Base-by-base conservation (phyloP, 495 filamentous ascomycete species). In the Neurospora sublineolata region DNA sequence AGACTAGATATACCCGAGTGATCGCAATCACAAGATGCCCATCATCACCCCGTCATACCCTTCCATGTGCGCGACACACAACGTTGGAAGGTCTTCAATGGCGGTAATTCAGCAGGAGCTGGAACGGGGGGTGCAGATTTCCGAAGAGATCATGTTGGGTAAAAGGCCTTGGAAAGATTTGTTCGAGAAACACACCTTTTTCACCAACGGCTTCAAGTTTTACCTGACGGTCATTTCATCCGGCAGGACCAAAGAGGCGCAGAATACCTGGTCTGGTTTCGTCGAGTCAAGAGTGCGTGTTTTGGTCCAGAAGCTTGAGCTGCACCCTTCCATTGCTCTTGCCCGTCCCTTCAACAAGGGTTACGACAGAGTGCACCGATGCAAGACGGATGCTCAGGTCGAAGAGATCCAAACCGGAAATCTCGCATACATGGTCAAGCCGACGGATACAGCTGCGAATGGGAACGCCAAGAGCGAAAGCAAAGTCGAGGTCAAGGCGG, bases 1-100 rank as follows among this genome's bases (percentile, higher is more conserved):
- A 75, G 64, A 72, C 52, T 72, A 95, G 92, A 84, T 96, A 42
- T 96, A 97, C 76, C 87, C 88, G 72, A 86, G 87, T 67, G 95
- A 98, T 77, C 85, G 87, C 42, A 90, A 86, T 73, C 94, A 97
- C 79, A 81, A 95, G 18, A 99, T 99, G 95, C 95, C 95, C 67
- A 92, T 99, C 76, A 97, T 99, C 77, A 99, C 92, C 6, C 95
- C 95, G 2, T 93, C 96, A 3, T 97, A 97, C 81, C 95, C 94
- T 16, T 94, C 92, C 64, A 97, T 97, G 93, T 97, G 94, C 77
- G 90, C 96, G 3, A 97, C 94, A 0, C 94, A 97, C 83, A 98
- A 97, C 77, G 88, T 99, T 68, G 92, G 91, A 5, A 83, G 86
- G 75, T 97, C 94, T 1, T 96, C 94, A 1, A 94, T 93, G 83